Conservation (phyloP, 257 asterid genomes). For the Solanum arcanum region DNA sequence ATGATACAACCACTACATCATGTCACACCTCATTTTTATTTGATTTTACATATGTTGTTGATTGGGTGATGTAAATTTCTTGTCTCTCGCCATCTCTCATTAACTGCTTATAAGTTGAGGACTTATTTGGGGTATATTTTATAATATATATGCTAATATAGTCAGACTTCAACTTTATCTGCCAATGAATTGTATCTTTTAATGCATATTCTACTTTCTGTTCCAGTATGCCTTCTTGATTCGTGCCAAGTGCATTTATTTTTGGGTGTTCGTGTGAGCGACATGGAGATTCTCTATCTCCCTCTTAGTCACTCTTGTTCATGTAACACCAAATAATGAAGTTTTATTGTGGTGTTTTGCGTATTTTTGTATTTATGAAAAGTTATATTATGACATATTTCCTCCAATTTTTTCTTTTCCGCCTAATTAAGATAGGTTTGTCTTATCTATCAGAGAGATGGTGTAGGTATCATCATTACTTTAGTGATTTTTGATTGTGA, state of each 20-base stretch:
- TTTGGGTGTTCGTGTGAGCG: background rate
- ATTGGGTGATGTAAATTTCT: background rate
- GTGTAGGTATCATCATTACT: background rate
- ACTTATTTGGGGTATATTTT: background rate
- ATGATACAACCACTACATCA: background rate
- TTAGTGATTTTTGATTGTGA: background rate
- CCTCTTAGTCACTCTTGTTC: background rate
- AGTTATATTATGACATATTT: no score
- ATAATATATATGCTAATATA: background rate
- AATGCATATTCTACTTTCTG: no score
- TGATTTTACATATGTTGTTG: background rate
- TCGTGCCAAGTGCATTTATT: no score
- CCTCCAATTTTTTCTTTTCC: no score
- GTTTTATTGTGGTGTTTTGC: no score
- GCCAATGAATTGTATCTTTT: no score
- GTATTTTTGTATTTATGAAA: no score
- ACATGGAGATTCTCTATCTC: background rate
- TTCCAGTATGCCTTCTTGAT: no score
- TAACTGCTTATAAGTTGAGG: background rate
- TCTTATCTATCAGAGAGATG: no score
- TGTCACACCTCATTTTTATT: background rate
- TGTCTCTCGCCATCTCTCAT: background rate
- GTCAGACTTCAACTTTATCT: no score
- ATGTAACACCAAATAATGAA: background rate
- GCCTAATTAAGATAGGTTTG: no score